These are phyloP conservation scores for Chalciporus chontae DNA, from an alignment of 768 basidiomycete species.

Conservation along the genomic window DNA sequence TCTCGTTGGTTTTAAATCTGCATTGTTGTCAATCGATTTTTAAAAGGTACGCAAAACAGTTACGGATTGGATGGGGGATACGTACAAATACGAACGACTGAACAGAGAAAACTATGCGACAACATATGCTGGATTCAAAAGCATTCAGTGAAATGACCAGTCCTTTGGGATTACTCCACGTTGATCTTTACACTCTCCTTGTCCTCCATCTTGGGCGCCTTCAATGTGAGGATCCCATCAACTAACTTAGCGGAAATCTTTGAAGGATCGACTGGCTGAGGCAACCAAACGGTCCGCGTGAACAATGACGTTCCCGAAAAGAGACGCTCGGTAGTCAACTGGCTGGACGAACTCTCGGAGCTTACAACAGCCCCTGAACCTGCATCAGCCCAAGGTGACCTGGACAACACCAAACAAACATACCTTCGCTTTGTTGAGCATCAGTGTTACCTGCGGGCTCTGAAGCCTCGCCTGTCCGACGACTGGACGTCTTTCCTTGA, in stretches of 20 bases:
- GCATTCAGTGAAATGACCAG: background rate
- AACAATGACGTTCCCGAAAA: constrained; percentile 55
- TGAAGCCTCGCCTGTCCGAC: constrained; percentile 16
- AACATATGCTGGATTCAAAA: background rate
- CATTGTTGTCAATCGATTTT: constrained; percentile 24
- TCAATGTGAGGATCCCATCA: constrained; percentile 67
- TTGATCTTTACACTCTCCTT: constrained; percentile 49
- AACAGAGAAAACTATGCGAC: background rate
- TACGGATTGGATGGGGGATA: constrained; percentile 5
- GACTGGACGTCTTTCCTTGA: constrained; percentile 52
- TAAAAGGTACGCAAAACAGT: background rate
- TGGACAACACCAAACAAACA: background rate
- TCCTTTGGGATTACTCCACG: constrained; percentile 22
- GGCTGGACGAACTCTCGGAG: constrained; percentile 33
- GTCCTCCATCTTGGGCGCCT: constrained; percentile 58
- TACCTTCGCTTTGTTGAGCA: constrained; percentile 28
- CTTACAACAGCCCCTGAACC: constrained; percentile 15
- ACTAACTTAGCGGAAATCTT: constrained; percentile 60
- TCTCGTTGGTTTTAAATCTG: too few relatives aligned
- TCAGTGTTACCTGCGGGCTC: constrained; percentile 15
- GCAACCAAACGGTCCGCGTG: constrained; percentile 69
- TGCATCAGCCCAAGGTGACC: background rate
- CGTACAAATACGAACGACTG: background rate
- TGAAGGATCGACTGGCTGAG: constrained; percentile 54
- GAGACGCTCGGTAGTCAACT: constrained; percentile 58